Evolutionary conservation across 768 basidiomycete species (phyloP).

Genomic region (Stropharia rugosoannulata): DNA sequence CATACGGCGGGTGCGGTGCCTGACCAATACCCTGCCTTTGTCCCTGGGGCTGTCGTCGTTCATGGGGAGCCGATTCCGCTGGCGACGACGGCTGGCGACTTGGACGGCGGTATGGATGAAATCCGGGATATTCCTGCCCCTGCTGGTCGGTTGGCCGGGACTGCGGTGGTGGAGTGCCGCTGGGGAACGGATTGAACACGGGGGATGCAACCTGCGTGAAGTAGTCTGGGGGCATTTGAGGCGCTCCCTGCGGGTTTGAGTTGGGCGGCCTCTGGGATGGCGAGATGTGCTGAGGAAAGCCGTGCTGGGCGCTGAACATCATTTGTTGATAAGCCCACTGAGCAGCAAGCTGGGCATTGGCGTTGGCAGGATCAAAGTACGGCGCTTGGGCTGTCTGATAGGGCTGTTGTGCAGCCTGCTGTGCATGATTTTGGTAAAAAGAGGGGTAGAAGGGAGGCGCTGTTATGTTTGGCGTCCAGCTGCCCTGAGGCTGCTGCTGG

Average conservation of each 20-base stretch:
- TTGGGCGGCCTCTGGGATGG: slow-evolving; percentile 39
- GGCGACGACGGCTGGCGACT: slow-evolving; percentile 46
- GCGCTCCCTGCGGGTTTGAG: slow-evolving; percentile 3
- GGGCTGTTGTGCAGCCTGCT: slow-evolving; percentile 42
- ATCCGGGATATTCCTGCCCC: slow-evolving; percentile 51
- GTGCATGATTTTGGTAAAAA: slow-evolving; percentile 72
- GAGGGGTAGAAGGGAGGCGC: slow-evolving; percentile 77
- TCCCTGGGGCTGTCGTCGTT: slow-evolving; percentile 32
- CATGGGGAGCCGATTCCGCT: slow-evolving; percentile 31
- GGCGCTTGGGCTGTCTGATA: slow-evolving; percentile 43
- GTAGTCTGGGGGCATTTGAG: slow-evolving; percentile 47
- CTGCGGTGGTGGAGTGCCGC: slow-evolving; percentile 68
- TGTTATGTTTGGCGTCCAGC: slow-evolving; percentile 67
- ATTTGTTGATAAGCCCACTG: slow-evolving; percentile 93
- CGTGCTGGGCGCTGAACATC: slow-evolving; percentile 75
- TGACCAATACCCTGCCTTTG: slow-evolving; percentile 44
- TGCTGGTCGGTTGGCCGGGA: slow-evolving; percentile 30
- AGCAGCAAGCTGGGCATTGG: slow-evolving; percentile 72
- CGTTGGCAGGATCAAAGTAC: slow-evolving; percentile 73
- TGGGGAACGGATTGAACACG: slow-evolving; percentile 64
- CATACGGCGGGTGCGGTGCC: slow-evolving; percentile 74
- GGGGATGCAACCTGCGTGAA: slow-evolving; percentile 52
- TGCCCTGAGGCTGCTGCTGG: slow-evolving; percentile 67
- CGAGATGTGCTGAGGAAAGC: slow-evolving; percentile 39
- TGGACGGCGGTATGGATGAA: slow-evolving; percentile 82